Evolutionary conservation across 495 filamentous ascomycete species (phyloP).

Genomic region (Saxophila tyrrhenica): DNA sequence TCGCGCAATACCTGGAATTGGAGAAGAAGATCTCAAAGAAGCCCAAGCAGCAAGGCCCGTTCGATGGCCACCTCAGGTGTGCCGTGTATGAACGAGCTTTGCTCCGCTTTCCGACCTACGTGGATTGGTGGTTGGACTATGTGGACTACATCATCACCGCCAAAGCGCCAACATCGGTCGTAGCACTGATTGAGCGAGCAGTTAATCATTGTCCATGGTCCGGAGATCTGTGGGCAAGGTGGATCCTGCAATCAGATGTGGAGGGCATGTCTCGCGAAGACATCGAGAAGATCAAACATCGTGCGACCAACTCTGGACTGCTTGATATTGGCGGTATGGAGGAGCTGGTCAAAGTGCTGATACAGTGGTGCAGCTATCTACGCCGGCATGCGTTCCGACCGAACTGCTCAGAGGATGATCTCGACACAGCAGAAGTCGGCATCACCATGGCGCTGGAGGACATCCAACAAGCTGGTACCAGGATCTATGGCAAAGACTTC

Average conservation of each 20-base stretch:
- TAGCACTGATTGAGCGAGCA: constrained; percentile 56
- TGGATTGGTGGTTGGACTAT: constrained; percentile 69
- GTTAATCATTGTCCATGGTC: constrained; percentile 88
- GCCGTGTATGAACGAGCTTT: constrained; percentile 63
- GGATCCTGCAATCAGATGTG: constrained; percentile 70
- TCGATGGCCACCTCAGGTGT: constrained; percentile 46
- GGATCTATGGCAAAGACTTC: constrained; percentile 62
- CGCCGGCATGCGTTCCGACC: constrained; percentile 59
- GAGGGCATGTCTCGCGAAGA: constrained; percentile 61
- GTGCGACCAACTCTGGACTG: constrained; percentile 69
- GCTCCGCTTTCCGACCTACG: constrained; percentile 57
- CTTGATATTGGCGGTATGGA: constrained; percentile 67
- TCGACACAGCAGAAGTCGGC: constrained; percentile 85
- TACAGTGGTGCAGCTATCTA: constrained; percentile 86
- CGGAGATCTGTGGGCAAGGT: constrained; percentile 79
- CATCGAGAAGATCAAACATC: constrained; percentile 82
- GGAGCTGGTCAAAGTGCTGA: constrained; percentile 77
- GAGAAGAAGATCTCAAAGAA: constrained; percentile 62
- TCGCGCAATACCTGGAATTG: constrained; percentile 71
- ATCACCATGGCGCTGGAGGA: constrained; percentile 75
- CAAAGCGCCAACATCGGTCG: constrained; percentile 15
- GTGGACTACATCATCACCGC: constrained; percentile 55
- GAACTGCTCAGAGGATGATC: constrained; percentile 66
- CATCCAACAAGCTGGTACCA: constrained; percentile 63
- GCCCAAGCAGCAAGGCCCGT: constrained; percentile 36